phyloP scores from a whole-genome alignment of 1,139 yeast genomes.

The Candida buenavistaensis region DNA sequence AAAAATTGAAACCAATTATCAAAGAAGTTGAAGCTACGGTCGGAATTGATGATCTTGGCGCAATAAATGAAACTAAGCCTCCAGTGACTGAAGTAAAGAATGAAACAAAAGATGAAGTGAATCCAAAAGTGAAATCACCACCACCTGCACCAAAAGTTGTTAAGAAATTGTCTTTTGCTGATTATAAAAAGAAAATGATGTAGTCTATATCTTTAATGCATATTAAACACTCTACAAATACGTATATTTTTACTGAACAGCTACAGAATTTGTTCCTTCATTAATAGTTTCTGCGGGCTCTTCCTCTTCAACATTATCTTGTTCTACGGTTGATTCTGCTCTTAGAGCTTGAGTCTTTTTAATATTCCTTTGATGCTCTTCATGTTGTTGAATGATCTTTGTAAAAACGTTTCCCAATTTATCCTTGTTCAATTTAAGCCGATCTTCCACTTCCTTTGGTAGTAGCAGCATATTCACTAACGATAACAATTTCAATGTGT shows the following conservation, averaged over 20 bases:
- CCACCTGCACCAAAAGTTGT: constrained; percentile 32
- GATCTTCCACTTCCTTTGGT: constrained; percentile 24
- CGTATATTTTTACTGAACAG: too few species aligned
- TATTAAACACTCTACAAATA: too few species aligned
- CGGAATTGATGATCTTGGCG: constrained; percentile 1
- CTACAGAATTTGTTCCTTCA: too few species aligned
- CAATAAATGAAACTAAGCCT: constrained; percentile 3
- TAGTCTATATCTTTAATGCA: constrained; percentile 11
- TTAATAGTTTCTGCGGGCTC: too few species aligned
- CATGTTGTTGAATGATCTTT: constrained; percentile 25
- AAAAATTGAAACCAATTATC: constrained; percentile 19
- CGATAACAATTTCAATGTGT: constrained; percentile 49
- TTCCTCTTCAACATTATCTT: too few species aligned
- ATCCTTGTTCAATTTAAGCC: constrained; percentile 50
- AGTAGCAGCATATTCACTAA: constrained; percentile 43
- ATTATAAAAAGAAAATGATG: constrained; percentile 71
- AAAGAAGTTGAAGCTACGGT: constrained; percentile 14
- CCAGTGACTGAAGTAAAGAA: constrained; percentile 5
- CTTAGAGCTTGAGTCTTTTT: constrained; percentile 2
- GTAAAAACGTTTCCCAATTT: constrained; percentile 45
- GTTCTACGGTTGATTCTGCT: background rate
- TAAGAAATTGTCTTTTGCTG: constrained; percentile 81
- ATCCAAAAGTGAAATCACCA: constrained; percentile 6
- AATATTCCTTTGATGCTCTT: constrained; percentile 10
- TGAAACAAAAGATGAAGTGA: constrained; percentile 14